Evolutionary conservation across 2,329 filamentous ascomycete species (phyloP), one percentile per base, ranked within the genome.

Genomic region (Dactylonectria macrodidyma): DNA sequence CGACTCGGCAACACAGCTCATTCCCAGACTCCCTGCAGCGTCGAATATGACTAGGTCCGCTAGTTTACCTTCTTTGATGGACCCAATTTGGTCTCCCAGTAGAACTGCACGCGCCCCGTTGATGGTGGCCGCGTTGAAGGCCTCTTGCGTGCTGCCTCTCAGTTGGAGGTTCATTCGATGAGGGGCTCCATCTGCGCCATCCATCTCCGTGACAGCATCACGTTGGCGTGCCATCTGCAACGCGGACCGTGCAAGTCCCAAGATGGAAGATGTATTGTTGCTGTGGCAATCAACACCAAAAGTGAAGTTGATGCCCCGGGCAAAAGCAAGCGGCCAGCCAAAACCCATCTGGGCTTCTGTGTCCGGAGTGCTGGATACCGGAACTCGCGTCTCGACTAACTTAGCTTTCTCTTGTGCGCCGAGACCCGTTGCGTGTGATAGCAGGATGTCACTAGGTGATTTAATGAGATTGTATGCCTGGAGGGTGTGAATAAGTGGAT

Each of bases 11-110:
- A 60, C 62, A 33, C 62, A 65, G 22, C 56, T 30, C 62, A 65
- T 65, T 19, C 56, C 11, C 1, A 44, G 56, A 22, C 62, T 65
- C 5, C 57, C 51, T 3, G 41, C 48, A 6, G 50, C 62, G 30
- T 65, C 50, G 30, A 65, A 65, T n/a, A 65, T 60, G 41, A 65
- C 62, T 7, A 65, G 57, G 50, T 65, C 62, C n/a, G 62, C 50
- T 7, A 65, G 24, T 30, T 65, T 65, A 1, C 62, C 62, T 47
- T 56, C 62, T 12, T 48, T 60, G n/a, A 65, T 19, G 7, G 62
- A 65, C 36, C 62, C 62, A 33, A 65, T 65, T n/a, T 60, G 33
- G 9, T 65, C 56, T 9, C 62, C 62, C 30, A 60, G 24, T n/a
- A 65, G 56, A 26, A 65, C 56, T n/a, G 62, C 62, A n/a, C 62